phyloP scores from a whole-genome alignment of 495 filamentous ascomycete genomes.

The Hyaloscypha hepaticicola region DNA sequence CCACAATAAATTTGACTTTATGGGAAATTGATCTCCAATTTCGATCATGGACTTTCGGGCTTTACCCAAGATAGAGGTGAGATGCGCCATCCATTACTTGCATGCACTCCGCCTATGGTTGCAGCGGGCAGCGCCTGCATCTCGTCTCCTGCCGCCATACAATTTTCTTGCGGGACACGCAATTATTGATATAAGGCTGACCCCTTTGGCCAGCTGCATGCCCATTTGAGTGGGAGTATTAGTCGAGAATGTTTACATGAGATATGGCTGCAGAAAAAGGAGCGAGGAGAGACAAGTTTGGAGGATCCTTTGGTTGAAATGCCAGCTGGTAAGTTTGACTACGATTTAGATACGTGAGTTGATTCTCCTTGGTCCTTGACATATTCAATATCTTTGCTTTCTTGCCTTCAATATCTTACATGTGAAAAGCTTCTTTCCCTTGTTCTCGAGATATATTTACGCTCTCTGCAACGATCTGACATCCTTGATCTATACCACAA shows the following conservation, averaged over 20 bases:
- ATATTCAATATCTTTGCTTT: constrained; percentile 12
- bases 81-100: constrained; percentile 14
- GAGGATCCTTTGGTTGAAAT: constrained; percentile 70
- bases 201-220: constrained; percentile 60
- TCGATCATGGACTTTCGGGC: constrained; percentile 25
- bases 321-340: constrained; percentile 66
- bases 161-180: neutral
- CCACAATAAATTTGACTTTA: neutral
- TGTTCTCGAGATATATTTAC: constrained; percentile 80
- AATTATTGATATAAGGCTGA: constrained; percentile 21
- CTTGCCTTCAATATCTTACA: constrained; percentile 8
- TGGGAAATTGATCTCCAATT: neutral
- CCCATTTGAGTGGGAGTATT: constrained; percentile 81
- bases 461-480: constrained; percentile 59
- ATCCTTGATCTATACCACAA: constrained; percentile 61
- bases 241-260: constrained; percentile 71
- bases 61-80: constrained; percentile 28
- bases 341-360: constrained; percentile 65
- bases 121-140: constrained; percentile 13
- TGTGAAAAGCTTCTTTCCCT: constrained; percentile 64
- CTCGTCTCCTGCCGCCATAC: constrained; percentile 15
- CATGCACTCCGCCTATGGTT: neutral
- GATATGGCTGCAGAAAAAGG: constrained; percentile 64
- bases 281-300: constrained; percentile 46
- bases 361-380: neutral